Evolutionary conservation across 345 rosid species (phyloP).

Genomic region (Aquilaria sinensis): DNA sequence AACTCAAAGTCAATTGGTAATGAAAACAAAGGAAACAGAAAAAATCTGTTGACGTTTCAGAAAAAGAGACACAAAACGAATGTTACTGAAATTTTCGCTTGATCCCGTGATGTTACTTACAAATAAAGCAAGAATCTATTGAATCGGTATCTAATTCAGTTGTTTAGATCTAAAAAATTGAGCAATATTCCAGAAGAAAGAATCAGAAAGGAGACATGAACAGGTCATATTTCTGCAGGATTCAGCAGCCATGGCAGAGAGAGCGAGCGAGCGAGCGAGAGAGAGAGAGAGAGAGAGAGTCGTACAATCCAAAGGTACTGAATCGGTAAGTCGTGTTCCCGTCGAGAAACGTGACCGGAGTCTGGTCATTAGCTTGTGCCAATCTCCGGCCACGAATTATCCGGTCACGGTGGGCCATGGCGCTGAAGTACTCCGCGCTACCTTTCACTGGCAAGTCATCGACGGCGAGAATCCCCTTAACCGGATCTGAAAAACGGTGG

Average conservation of each 20-base stretch:
- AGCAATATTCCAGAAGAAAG: neutral
- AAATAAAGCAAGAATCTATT: neutral
- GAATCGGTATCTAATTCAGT: constrained; percentile 7
- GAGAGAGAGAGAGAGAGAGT: constrained; percentile 2
- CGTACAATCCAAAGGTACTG: constrained; percentile 67
- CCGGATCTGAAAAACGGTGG: constrained; percentile 83
- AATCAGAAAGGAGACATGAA: neutral
- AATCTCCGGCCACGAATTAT: constrained; percentile 64
- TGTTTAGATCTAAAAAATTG: constrained; percentile 1
- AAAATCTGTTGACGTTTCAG: no score
- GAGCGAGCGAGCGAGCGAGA: neutral
- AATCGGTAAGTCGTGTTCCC: constrained; percentile 67
- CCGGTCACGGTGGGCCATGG: constrained; percentile 71
- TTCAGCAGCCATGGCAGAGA: neutral
- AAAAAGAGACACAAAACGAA: neutral
- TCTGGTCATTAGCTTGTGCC: constrained; percentile 29
- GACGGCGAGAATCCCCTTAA: constrained; percentile 43
- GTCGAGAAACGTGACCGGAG: constrained; percentile 55
- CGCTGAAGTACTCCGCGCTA: constrained; percentile 49
- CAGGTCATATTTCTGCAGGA: neutral
- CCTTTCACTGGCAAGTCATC: constrained; percentile 69
- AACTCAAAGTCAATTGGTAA: neutral
- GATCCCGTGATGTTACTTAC: neutral
- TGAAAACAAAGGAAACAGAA: neutral
- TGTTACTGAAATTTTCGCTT: constrained; percentile 9